Conservation (phyloP, 140 eudicot genomes). For the Stevia rebaudiana region DNA sequence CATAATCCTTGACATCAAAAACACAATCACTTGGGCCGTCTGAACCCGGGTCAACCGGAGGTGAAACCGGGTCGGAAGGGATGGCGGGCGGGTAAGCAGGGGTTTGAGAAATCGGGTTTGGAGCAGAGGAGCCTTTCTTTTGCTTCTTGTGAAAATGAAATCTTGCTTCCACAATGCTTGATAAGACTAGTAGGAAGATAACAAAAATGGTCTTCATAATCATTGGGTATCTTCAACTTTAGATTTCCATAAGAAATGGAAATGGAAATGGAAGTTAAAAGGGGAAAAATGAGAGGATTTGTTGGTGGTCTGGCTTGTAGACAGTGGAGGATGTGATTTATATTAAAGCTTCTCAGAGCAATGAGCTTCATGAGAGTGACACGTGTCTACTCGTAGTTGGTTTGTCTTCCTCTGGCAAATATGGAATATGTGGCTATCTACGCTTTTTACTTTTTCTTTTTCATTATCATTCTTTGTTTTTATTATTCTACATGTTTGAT, state of each 20-base stretch:
- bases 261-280: neutral
- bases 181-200: conserved; percentile 4
- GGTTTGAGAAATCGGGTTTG: conserved; percentile 21
- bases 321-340: conserved; percentile 36
- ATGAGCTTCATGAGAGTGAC: conserved; percentile 21
- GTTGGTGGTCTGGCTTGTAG: no score
- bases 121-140: conserved; percentile 21
- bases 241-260: neutral
- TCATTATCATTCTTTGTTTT: neutral
- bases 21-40: conserved; percentile 36
- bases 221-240: neutral
- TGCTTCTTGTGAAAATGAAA: conserved; percentile 44
- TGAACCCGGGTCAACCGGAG: no score
- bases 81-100: conserved; percentile 30
- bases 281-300: neutral
- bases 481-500: no score
- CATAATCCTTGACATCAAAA: conserved; percentile 62
- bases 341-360: conserved; percentile 16
- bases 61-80: conserved; percentile 35
- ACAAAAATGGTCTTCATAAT: conserved; percentile 13
- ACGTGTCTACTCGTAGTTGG: conserved; percentile 43
- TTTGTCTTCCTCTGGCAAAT: conserved; percentile 1
- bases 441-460: neutral
- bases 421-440: conserved; percentile 1
- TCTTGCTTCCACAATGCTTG: conserved; percentile 49